These are phyloP conservation scores for Meira miltonrushii DNA, from an alignment of 1,284 basidiomycete genomes.

Conservation along the genomic window DNA sequence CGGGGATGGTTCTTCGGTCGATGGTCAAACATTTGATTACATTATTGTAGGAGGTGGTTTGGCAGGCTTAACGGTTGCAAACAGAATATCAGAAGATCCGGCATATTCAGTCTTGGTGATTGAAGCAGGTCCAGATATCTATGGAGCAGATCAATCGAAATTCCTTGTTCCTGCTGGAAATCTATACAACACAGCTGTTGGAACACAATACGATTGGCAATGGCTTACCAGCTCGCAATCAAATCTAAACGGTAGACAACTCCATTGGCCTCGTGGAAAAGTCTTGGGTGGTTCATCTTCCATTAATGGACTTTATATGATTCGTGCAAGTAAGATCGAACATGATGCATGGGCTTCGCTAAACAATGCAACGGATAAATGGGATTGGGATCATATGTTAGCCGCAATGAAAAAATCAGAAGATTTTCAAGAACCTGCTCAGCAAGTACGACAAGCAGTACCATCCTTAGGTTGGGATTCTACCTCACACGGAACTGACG, in stretches of 20 bases:
- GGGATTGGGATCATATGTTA: conserved; percentile 35
- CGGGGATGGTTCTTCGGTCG: neutral
- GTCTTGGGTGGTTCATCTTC: conserved; percentile 40
- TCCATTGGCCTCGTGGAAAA: conserved; percentile 19
- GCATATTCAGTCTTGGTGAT: conserved; percentile 41
- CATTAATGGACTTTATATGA: conserved; percentile 44
- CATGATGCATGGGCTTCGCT: conserved; percentile 32
- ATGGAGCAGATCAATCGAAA: conserved; percentile 18
- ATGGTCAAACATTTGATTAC: conserved; percentile 47
- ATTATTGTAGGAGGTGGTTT: conserved; percentile 61
- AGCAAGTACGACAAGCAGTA: conserved; percentile 21
- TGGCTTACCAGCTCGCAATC: conserved; percentile 27
- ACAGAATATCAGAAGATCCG: conserved; percentile 33
- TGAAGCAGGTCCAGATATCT: conserved; percentile 57
- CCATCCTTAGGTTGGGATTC: conserved; percentile 40
- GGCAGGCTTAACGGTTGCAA: conserved; percentile 40
- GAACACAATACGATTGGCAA: conserved; percentile 33
- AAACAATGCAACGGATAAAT: conserved; percentile 17
- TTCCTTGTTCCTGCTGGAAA: conserved; percentile 29
- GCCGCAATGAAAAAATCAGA: conserved; percentile 57
- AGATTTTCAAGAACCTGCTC: conserved; percentile 54
- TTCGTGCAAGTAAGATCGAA: conserved; percentile 27
- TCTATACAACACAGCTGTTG: conserved; percentile 32
- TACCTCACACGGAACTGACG: conserved; percentile 56
- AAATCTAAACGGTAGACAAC: conserved; percentile 14